Evolutionary conservation across 2,329 filamentous ascomycete genomes (phyloP).

Genomic region (Graphium sp.): DNA sequence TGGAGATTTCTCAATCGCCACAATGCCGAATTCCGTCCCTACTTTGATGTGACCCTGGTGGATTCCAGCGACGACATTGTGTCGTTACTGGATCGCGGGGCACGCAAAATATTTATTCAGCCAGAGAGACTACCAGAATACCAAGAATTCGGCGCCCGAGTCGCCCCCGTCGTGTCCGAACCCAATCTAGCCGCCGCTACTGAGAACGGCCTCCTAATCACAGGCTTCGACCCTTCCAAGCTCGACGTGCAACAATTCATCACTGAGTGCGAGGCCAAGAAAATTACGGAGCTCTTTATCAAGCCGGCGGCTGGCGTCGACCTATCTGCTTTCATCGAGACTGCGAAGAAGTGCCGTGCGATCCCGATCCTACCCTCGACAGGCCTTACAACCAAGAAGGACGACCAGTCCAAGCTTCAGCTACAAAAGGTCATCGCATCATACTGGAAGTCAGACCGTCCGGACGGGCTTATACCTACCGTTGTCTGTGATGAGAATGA

Average conservation of each 20-base stretch:
- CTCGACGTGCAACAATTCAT: conserved; percentile 24
- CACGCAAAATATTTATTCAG: conserved; percentile 68
- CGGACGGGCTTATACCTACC: conserved; percentile 74
- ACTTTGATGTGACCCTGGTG: conserved; percentile 61
- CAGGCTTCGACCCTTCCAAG: conserved; percentile 27
- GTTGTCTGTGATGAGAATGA: conserved; percentile 82
- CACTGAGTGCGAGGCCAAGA: conserved; percentile 24
- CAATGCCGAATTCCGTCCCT: conserved; percentile 40
- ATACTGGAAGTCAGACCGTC: conserved; percentile 64
- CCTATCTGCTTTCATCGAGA: conserved; percentile 26
- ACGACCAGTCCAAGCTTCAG: conserved; percentile 32
- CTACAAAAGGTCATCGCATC: conserved; percentile 58
- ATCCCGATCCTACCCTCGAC: conserved; percentile 63
- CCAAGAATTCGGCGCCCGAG: conserved; percentile 35
- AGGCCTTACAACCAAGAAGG: conserved; percentile 50
- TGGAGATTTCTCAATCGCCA: conserved; percentile 20
- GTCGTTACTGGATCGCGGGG: conserved; percentile 69
- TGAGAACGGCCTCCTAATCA: conserved; percentile 33
- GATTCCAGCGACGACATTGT: conserved; percentile 56
- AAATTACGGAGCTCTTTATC: conserved; percentile 29
- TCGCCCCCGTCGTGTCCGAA: conserved; percentile 32
- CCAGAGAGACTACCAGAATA: conserved; percentile 48
- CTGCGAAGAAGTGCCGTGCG: conserved; percentile 32
- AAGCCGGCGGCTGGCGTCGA: conserved; percentile 28
- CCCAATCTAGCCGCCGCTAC: conserved; percentile 26